Percentiles rank a stretch among this genome's conserved stretches.
Conservation (phyloP, 179 eudicot genomes). For the Pouteria campechiana region DNA sequence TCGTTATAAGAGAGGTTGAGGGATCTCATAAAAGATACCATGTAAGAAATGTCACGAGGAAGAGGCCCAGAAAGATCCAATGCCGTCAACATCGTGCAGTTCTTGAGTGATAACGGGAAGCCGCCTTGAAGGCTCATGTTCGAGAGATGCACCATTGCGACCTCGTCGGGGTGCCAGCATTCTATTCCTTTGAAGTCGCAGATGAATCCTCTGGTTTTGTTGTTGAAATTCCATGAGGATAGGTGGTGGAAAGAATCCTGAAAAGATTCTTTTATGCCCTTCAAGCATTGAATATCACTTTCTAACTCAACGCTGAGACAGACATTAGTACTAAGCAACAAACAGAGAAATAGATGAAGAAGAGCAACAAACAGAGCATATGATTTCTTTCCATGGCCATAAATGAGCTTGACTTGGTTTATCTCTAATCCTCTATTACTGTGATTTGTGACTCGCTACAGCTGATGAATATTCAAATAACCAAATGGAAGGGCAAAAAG, state of each 20-base stretch:
- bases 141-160: slow-evolving; percentile 42
- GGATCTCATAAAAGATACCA: slow-evolving; percentile 21
- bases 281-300: slow-evolving; percentile 47
- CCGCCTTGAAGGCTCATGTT: slow-evolving; percentile 61
- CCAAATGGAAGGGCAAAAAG: too few species aligned
- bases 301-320: slow-evolving; percentile 15
- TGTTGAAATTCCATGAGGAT: slow-evolving; percentile 58
- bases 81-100: slow-evolving; percentile 57
- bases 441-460: too few species aligned
- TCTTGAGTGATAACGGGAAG: slow-evolving; percentile 45
- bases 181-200: slow-evolving; percentile 67
- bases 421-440: too few species aligned
- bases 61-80: slow-evolving; percentile 66
- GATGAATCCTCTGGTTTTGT: slow-evolving; percentile 50
- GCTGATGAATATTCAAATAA: too few species aligned
- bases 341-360: slow-evolving; percentile 6
- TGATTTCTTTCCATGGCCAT: too few species aligned
- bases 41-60: slow-evolving; percentile 37
- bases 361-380: too few species aligned
- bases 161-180: slow-evolving; percentile 76
- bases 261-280: slow-evolving; percentile 17
- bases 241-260: slow-evolving; percentile 44
- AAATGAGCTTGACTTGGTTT: too few species aligned
- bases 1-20: slow-evolving; percentile 70
- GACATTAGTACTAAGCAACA: slow-evolving; percentile 18